Percentiles rank a stretch among this genome's conserved stretches.
phyloP scores from a whole-genome alignment of 768 basidiomycete genomes.

The Asterophora parasitica region DNA sequence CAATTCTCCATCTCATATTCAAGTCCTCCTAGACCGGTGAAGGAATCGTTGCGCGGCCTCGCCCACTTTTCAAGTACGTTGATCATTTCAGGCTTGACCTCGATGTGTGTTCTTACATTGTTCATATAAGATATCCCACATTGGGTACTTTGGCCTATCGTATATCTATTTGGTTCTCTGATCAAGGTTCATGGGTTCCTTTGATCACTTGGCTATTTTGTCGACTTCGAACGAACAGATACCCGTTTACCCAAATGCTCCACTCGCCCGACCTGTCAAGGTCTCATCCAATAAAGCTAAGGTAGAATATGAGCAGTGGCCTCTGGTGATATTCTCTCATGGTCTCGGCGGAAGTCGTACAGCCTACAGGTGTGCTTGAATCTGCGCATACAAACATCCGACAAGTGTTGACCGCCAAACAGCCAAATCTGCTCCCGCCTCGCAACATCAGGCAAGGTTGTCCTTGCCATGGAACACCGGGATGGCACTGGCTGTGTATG shows the following conservation, averaged over 20 bases:
- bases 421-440: constrained; percentile 70
- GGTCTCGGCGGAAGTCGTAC: constrained; percentile 73
- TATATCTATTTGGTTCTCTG: constrained; percentile 46
- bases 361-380: constrained; percentile 53
- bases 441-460: constrained; percentile 76
- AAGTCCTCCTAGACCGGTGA: constrained; percentile 33
- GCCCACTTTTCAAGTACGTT: constrained; percentile 42
- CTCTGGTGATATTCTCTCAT: constrained; percentile 81
- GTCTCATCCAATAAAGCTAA: constrained; percentile 3
- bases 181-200: constrained; percentile 33
- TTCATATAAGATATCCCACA: constrained; percentile 26
- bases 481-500: constrained; percentile 70
- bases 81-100: not conserved
- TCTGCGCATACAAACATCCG: not conserved
- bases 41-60: constrained; percentile 44
- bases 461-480: constrained; percentile 78
- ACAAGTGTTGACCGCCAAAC: not conserved
- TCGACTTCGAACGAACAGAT: no score
- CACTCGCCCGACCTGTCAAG: constrained; percentile 39
- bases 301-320: constrained; percentile 43
- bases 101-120: not conserved
- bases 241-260: constrained; percentile 52
- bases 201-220: not conserved
- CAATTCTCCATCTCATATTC: not conserved
- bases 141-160: constrained; percentile 45